Evolutionary conservation across 1,284 basidiomycete genomes (phyloP), one percentile per base, ranked within the genome.

Genomic region (Earliella scabrosa): DNA sequence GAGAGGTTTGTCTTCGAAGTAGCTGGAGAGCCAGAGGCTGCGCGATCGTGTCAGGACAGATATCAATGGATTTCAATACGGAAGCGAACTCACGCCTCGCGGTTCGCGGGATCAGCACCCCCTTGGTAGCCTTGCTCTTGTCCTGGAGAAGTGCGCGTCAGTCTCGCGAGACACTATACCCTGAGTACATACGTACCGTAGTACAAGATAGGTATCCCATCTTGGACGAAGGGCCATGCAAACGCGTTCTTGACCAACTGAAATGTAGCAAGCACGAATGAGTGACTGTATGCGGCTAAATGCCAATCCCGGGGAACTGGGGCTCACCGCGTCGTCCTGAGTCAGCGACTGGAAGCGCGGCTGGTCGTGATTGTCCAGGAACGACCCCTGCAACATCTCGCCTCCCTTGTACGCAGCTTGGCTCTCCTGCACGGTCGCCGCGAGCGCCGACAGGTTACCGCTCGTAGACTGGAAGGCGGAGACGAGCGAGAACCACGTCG

Each of bases 341-440:
- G 81, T 67, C 79, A 83, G 31, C 77, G 65, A 71, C 86, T 82
- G 78, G 85, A 88, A 93, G 43, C 92, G 81, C 3, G 90, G 85
- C 20, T 90, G 61, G 68, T 93, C 91, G 64, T 93, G 91, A 72
- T 93, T 93, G 72, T 93, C 92, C 32, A 95, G 72, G 73, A 95
- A 94, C 64, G 92, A 92, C 3, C 90, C 91, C 26, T 55, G 56
- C 53, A 57, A 57, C 51, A 67, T 66, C 44, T 64, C 63, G 20
- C 73, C 71, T 45, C 67, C 71, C 52, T 78, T 77, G 68, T 85
- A 88, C 47, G 81, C 75, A 26, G 72, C 63, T 65, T 85, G 82
- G 2, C 82, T 79, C 40, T 81, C 72, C 39, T 75, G 64, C 38
- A 90, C 79, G 32, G 81, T 76, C 21, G 81, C 73, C 1, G 79